These are phyloP conservation scores for Naganishia liquefaciens DNA, from an alignment of 1,284 basidiomycete species.

Conservation along the genomic window DNA sequence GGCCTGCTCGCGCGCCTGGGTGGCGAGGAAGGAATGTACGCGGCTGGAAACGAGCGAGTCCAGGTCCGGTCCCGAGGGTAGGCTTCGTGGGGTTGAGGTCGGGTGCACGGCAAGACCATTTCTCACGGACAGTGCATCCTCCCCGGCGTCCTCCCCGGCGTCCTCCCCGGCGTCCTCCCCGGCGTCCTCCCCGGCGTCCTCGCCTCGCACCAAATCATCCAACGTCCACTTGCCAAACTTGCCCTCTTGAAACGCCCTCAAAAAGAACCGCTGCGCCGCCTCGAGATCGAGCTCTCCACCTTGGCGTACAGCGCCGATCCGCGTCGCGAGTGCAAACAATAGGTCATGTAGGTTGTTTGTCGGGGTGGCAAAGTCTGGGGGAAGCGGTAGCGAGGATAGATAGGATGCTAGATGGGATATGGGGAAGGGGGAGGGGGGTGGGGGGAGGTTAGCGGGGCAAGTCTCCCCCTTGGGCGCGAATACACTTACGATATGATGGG, in stretches of 20 bases:
- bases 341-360: conserved; percentile 66
- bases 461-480: too few relatives aligned
- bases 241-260: conserved; percentile 78
- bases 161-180: neutral
- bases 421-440: too few relatives aligned
- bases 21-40: conserved; percentile 21
- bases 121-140: neutral
- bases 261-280: conserved; percentile 74
- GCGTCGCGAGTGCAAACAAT: conserved; percentile 66
- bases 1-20: conserved; percentile 14
- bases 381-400: conserved; percentile 51
- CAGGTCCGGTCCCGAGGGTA: conserved; percentile 1
- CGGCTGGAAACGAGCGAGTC: conserved; percentile 10
- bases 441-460: too few relatives aligned
- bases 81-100: neutral
- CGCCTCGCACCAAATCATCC: conserved; percentile 51
- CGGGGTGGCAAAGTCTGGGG: conserved; percentile 59
- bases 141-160: neutral
- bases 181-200: neutral
- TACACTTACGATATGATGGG: conserved; percentile 36
- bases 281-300: conserved; percentile 71
- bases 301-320: conserved; percentile 76
- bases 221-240: conserved; percentile 59
- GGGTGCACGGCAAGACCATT: neutral
- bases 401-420: conserved; percentile 9